Base-by-base conservation (phyloP, 2,329 filamentous ascomycete species). In the Dendryphion nanum region DNA sequence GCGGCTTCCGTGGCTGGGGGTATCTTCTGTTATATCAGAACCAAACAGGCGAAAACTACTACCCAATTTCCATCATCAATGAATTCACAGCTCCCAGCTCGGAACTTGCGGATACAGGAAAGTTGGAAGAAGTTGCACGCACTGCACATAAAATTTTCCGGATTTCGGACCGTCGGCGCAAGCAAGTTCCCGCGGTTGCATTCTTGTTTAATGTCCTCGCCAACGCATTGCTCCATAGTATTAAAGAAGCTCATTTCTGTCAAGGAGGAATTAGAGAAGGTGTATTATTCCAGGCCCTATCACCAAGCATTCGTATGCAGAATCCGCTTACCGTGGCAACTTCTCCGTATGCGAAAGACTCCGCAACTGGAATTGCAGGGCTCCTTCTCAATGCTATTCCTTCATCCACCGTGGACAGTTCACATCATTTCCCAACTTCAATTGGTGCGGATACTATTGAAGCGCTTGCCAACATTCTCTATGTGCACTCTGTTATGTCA, bases 1-100 rank as follows among this genome's bases (percentile, higher is more conserved):
- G 90, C 17, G 90, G 90, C 0, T 95, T 95, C 59, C 76, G 90
- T 23, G 90, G 90, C 13, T 95, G 94, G 74, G 90, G 89, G 5
- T 94, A 88, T 64, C 82, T 95, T 57, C 74, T 95, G 36, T 89
- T 95, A 85, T 82, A 85, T 59, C 77, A 79, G 49, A 86, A 91
- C 53, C n/a, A n/a, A n/a, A n/a, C n/a, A n/a, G 66, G 72, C 5
- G 77, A 88, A 29, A 72, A 77, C 37, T 88, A 87, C 0, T 96
- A 95, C 61, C 90, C 90, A 0, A 85, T 95, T 18, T 80, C 88
- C 0, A 82, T 85, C 15, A 84, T 93, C 62, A 90, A 89, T 45
- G 83, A 86, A 2, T 95, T 93, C 64, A 78, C 74, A 6, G 86
- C 83, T 1, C 63, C 75, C 0, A 78, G 79, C 8, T 57, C 70